Percentiles rank a stretch among this genome's conserved stretches.
phyloP scores from a whole-genome alignment of 257 asterid species.

The Capsicum chinense region DNA sequence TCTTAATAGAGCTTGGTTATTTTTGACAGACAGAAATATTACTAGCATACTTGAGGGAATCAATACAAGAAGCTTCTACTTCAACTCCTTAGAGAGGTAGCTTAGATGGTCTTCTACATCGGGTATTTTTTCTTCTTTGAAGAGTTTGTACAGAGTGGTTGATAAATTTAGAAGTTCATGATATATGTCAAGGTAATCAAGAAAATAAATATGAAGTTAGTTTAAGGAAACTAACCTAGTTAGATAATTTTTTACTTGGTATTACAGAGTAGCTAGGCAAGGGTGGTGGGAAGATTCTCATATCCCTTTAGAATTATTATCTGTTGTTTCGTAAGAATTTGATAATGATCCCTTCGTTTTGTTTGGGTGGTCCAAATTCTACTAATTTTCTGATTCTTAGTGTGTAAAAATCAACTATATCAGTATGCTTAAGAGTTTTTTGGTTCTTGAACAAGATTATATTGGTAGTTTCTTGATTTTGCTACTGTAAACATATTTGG shows the following conservation, averaged over 20 bases:
- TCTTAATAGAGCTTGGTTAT: constrained; percentile 28
- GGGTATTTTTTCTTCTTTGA: constrained; percentile 31
- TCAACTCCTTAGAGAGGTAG: constrained; percentile 57
- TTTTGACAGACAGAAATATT: constrained; percentile 88
- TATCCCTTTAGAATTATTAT: constrained; percentile 38
- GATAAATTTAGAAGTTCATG: constrained; percentile 40
- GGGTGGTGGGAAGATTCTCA: constrained; percentile 35
- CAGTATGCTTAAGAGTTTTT: constrained; percentile 12
- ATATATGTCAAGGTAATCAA: constrained; percentile 17
- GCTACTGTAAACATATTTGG: not conserved
- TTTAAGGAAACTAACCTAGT: constrained; percentile 57
- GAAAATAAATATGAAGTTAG: constrained; percentile 40
- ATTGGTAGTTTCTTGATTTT: not conserved
- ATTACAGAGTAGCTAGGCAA: constrained; percentile 42
- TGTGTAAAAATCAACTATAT: constrained; percentile 21
- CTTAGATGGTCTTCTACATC: no score
- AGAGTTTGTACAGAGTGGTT: constrained; percentile 71
- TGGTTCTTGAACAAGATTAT: not conserved
- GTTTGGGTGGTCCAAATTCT: constrained; percentile 56
- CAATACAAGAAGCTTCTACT: constrained; percentile 84
- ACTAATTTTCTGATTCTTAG: constrained; percentile 34
- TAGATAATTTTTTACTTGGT: constrained; percentile 34
- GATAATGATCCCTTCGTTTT: constrained; percentile 58
- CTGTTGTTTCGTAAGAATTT: constrained; percentile 41
- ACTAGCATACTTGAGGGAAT: constrained; percentile 90